Base-by-base conservation (phyloP, 2,329 filamentous ascomycete species). In the Exophiala xenobiotica region DNA sequence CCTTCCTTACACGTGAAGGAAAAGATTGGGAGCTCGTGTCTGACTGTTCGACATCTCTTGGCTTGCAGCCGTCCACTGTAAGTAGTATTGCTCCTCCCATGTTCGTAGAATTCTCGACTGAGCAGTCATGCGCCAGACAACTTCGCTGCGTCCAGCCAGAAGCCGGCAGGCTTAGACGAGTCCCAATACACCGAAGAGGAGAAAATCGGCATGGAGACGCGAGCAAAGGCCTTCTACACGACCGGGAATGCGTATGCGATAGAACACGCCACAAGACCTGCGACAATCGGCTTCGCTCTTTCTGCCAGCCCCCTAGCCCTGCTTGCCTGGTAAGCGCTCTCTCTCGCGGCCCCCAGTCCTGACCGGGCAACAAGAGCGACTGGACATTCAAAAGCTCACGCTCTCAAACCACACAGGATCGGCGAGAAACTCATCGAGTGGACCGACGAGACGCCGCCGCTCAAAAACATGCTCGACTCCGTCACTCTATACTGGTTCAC, bases 261-360 rank as follows among this genome's bases (percentile, higher is more conserved):
- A 0, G 70, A 77, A 61, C 81, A 85, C 46, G 77, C 69, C 1
- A 80, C 78, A 0, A 66, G 76, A 6, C 77, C 81, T 0, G 69
- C 73, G 0, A 85, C 81, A 0, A 77, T 83, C 39, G 79, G 80
- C 0, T 69, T 82, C 4, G 76, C 72, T 0, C 64, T 85, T 1
- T 68, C 74, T 2, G 68, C 76, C 4, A 81, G 69, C 23, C 82
- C 82, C 0, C 53, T 84, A 1, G 77, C 79, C 0, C 61, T 84
- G 18, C 69, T 85, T 2, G 72, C 75, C 4, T 85, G 81, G 74
- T 64, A 55, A 29, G n/a, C n/a, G n/a, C n/a, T 41, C 7, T 20
- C 12, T 4, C 38, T 19, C 6, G 23, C 14, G 12, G 6, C 38
- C n/a, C 23, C 14, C 6, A 6, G 8, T 19, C 38, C 5, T 20